Base-by-base conservation (phyloP, 768 basidiomycete species). In the Mrakia frigida region DNA sequence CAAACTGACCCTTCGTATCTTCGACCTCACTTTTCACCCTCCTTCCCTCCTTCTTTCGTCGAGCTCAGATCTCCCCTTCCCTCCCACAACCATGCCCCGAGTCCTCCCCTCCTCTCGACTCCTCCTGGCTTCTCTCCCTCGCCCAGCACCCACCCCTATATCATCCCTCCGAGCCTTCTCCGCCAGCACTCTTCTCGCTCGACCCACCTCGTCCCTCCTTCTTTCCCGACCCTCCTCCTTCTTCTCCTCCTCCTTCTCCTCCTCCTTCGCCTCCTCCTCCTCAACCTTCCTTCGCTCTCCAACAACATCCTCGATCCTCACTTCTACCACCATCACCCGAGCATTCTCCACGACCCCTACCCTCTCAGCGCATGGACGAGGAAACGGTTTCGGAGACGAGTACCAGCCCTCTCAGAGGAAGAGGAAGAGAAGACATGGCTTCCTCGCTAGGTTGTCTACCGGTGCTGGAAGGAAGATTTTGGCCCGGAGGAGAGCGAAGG, bases 371-470 rank as follows among this genome's bases (percentile, higher is more conserved):
- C 65, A 68, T 39, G 65, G 65, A 3, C 89, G 94, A 10, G 89
- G 87, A 81, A 86, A 86, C 41, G 87, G 90, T 39, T 88, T 89
- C 61, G 95, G 95, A 61, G 88, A 89, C n/a, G 93, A 95, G 84
- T 98, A 98, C 81, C 95, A 98, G 82, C 95, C 95, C n/a, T 93
- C 92, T 0, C 94, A 96, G 83, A 88, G 94, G 59, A 92, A 92
- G 81, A 86, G 95, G 79, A 98, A 98, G 86, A 87, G 93, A 80
- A 93, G 91, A 82, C 92, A 93, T 82, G 95, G 95, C 9, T 98
- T 96, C 83, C 87, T 98, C 46, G 88, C 90, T 0, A 85, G 94
- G 77, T 89, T 90, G 83, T 87, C 87, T 79, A 88, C 86, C 13
- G 86, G 87, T 33, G 85, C 87, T 50, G 94, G 93, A 3, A 87